Evolutionary conservation across 2,329 filamentous ascomycete genomes (phyloP), one percentile per base, ranked within the genome.

Genomic region (Alternaria sp.): DNA sequence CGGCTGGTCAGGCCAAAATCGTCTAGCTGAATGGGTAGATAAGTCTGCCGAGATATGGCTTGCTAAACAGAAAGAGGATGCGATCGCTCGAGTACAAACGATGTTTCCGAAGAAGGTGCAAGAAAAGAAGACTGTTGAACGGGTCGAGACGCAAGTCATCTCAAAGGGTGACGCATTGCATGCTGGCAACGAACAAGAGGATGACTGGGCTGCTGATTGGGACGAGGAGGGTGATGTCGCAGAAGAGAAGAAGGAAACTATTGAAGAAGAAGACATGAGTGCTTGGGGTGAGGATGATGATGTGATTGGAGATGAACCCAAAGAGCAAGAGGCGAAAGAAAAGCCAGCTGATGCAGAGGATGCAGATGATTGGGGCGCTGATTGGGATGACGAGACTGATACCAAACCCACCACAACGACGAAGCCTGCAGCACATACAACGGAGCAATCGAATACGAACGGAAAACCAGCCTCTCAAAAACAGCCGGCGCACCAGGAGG

Each of bases 41-140:
- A 89, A 90, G 65, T 91, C 93, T 1, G 92, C 94, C 0, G 88
- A 89, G 61, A 89, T 93, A 25, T 99, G 96, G 96, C 86, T 98
- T 14, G 88, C 88, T 3, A 95, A 93, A 76, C 91, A 94, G 68
- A 89, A 92, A 72, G 94, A 97, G 73, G 89, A 87, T 33, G 90
- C 93, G 0, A 85, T 99, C 23, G 90, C 94, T 65, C 86, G 87
- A 33, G 89, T 96, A 12, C 88, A 96, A 23, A 86, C 82, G 20
- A 87, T 90, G 49, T 85, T 97, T 3, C 85, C 89, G 4, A 82
- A 83, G 55, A 92, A 91, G 9, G 86, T 95, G 43, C 89, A 90
- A 9, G 80, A 84, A 25, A 86, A 90, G 14, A 91, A 88, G 69
- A 84, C 87, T 49, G 94, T 97, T 1, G 94, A 97, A 78, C 89